These are phyloP conservation scores for Podospora fimiseda DNA, from an alignment of 495 filamentous ascomycete genomes.

Conservation along the genomic window DNA sequence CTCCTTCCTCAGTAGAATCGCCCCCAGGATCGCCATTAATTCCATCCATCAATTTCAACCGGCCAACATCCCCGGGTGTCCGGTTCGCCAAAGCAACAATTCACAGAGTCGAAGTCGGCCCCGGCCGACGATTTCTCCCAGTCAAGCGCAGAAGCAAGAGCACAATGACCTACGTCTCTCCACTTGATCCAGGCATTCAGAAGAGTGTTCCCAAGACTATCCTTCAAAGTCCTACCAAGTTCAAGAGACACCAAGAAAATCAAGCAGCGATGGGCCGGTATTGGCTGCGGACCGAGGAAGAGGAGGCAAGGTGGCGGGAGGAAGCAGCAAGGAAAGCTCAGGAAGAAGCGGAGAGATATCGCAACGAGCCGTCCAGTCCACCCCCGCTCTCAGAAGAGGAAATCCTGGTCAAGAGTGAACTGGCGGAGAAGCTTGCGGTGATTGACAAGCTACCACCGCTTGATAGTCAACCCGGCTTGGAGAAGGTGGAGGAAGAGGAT, in stretches of 20 bases:
- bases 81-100: conserved; percentile 30
- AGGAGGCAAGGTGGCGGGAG: conserved; percentile 24
- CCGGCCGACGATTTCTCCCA: conserved; percentile 25
- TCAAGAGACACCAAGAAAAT: conserved; percentile 28
- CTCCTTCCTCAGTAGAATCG: conserved; percentile 3
- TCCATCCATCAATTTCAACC: conserved; percentile 11
- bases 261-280: conserved; percentile 30
- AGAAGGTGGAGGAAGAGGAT: conserved; percentile 14
- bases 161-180: conserved; percentile 29
- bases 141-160: conserved; percentile 32
- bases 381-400: not conserved
- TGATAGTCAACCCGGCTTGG: conserved; percentile 8
- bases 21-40: conserved; percentile 10
- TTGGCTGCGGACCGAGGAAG: conserved; percentile 30
- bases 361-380: conserved; percentile 21
- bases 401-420: not conserved
- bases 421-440: conserved; percentile 1
- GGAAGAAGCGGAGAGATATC: conserved; percentile 27
- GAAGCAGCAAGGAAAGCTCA: conserved; percentile 23
- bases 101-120: conserved; percentile 27
- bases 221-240: conserved; percentile 24
- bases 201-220: conserved; percentile 16
- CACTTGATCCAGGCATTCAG: conserved; percentile 23
- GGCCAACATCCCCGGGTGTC: conserved; percentile 23
- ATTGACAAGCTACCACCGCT: conserved; percentile 10